These are phyloP conservation scores for Gyromitra esculenta DNA, from an alignment of 2,329 filamentous ascomycete genomes.

Conservation along the genomic window DNA sequence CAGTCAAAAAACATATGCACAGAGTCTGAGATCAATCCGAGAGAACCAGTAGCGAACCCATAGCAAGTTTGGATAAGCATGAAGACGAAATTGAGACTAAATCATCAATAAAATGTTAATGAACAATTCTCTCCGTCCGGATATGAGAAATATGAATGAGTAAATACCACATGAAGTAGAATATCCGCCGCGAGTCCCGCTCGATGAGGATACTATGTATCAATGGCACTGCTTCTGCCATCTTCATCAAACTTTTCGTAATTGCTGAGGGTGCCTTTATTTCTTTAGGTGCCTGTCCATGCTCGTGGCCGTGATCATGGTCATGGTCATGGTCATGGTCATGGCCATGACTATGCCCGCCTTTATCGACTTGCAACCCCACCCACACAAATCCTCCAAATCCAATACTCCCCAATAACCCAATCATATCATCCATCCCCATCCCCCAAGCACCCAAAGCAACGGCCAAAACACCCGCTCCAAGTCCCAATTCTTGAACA, in stretches of 20 bases:
- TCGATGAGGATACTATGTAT: slow-evolving; percentile 87
- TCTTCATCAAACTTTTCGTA: slow-evolving; percentile 76
- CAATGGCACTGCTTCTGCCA: slow-evolving; percentile 77
- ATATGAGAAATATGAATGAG: not conserved
- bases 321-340: slow-evolving; percentile 57
- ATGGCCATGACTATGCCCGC: slow-evolving; percentile 57
- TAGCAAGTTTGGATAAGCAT: slow-evolving; percentile 96
- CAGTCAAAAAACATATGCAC: slow-evolving; percentile 99
- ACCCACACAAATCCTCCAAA: slow-evolving; percentile 44
- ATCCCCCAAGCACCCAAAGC: slow-evolving; percentile 35
- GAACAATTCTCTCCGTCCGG: not conserved
- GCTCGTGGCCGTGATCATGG: slow-evolving; percentile 53
- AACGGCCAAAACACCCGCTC: slow-evolving; percentile 36
- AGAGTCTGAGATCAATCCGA: slow-evolving; percentile 95
- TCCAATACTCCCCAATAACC: slow-evolving; percentile 30
- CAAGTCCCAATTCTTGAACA: slow-evolving; percentile 41
- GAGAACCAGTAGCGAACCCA: slow-evolving; percentile 88
- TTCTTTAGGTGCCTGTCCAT: slow-evolving; percentile 57
- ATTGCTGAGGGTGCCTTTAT: slow-evolving; percentile 69
- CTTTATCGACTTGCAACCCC: slow-evolving; percentile 46
- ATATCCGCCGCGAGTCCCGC: slow-evolving; percentile 91
- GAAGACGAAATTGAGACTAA: slow-evolving; percentile 88
- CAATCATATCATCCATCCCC: slow-evolving; percentile 17
- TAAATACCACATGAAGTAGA: slow-evolving; percentile 91
- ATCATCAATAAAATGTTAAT: slow-evolving; percentile 1